Evolutionary conservation across 495 filamentous ascomycete genomes (phyloP).

Genomic region (Xylaria grammica): DNA sequence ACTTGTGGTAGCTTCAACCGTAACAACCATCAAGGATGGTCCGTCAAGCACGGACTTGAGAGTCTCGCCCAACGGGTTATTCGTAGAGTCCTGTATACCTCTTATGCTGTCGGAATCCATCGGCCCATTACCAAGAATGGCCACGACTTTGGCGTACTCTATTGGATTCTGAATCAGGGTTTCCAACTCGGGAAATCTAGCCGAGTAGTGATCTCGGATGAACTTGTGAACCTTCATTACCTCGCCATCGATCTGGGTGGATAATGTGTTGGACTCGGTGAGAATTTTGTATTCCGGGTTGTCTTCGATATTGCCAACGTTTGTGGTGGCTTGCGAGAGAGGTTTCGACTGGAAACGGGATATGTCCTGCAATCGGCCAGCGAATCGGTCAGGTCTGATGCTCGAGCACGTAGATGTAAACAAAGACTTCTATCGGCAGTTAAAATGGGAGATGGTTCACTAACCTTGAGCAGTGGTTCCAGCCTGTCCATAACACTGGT

Average conservation of each 20-base stretch:
- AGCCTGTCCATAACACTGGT: constrained; percentile 77
- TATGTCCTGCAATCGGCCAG: constrained; percentile 69
- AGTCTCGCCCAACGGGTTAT: constrained; percentile 76
- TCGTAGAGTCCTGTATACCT: constrained; percentile 66
- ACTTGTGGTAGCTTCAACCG: constrained; percentile 91
- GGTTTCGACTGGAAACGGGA: constrained; percentile 72
- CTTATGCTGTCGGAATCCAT: constrained; percentile 86
- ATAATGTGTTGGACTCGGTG: constrained; percentile 81
- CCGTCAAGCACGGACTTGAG: constrained; percentile 83
- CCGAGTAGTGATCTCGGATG: constrained; percentile 92
- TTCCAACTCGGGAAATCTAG: constrained; percentile 94
- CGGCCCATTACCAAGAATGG: constrained; percentile 90
- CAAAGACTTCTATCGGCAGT: constrained; percentile 36
- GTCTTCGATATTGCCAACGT: constrained; percentile 78
- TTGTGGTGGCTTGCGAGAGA: constrained; percentile 63
- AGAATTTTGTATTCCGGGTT: constrained; percentile 86
- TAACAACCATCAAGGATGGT: constrained; percentile 91
- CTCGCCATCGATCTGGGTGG: constrained; percentile 88
- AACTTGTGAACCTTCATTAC: constrained; percentile 94
- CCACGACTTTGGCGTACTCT: constrained; percentile 94
- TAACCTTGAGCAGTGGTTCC: constrained; percentile 78
- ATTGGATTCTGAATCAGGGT: constrained; percentile 88
- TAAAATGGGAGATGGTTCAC: constrained; percentile 38
- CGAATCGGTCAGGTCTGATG: constrained; percentile 64
- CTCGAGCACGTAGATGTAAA: constrained; percentile 54